Base-by-base conservation (phyloP, 2,329 filamentous ascomycete species). In the Ascochyta fabae region DNA sequence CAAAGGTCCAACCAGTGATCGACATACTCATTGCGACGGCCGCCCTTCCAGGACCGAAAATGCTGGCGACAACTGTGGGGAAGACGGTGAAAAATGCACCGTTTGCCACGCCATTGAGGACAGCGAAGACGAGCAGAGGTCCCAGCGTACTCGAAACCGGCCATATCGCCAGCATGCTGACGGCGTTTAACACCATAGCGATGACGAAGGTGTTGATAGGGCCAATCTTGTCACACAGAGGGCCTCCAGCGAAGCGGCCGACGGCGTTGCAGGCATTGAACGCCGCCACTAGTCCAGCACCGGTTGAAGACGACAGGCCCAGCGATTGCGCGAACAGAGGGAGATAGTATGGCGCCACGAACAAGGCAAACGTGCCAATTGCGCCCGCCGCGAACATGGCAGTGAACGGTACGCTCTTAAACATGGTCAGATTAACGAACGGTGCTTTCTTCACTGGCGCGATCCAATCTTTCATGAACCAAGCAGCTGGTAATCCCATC, bases 101-200 rank as follows among this genome's bases (percentile, higher is more conserved):
- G 38, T 71, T 71, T 0, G 69, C 68, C 6, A 69, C 56, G 27
- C 69, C 69, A 24, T 70, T 72, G 12, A 70, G 35, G 3, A 61
- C 56, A 8, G 68, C 63, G 40, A 72, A 71, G 10, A 62, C 34
- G 8, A 65, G 41, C 6, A 72, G 58, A 6, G 69, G 66, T 2
- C 53, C 64, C 9, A 70, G 35, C 0, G 65, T 59, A 29, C 58
- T 59, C 1, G 66, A 67, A 0, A 70, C 63, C 4, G 69, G 68
- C 69, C 68, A 72, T 6, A 72, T 71, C 6, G 67, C 67, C 16
- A 72, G 54, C 68, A 72, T 71, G 35, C 59, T 67, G 3, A 68
- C 48, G 0, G 67, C 66, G 23, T 71, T 70, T 16, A 72, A 42
- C 4, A 59, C 13, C 58, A 66, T 68, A 1, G 65, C 60, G 19